phyloP scores from a whole-genome alignment of 345 rosid genomes.

The Populus tremula region DNA sequence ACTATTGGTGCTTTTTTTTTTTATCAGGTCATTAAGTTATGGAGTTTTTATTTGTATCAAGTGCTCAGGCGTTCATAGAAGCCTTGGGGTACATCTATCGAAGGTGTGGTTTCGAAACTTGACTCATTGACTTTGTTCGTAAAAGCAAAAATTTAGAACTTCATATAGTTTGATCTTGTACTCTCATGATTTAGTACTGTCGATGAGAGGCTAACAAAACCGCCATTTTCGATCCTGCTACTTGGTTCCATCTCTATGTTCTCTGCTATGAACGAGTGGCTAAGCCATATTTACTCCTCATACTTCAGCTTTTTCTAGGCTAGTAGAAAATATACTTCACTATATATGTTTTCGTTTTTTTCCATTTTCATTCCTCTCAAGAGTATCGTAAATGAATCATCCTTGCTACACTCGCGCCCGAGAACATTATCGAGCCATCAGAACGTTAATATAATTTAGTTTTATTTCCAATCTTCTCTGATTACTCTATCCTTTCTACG shows the following conservation, averaged over 20 bases:
- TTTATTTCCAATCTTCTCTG: no score
- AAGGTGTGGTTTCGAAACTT: constrained; percentile 48
- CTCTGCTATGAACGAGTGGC: no score
- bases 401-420: no score
- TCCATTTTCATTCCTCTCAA: no score
- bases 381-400: no score
- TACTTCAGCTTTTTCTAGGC: no score
- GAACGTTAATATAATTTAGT: no score
- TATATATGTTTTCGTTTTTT: no score
- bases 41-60: constrained; percentile 95
- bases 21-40: constrained; percentile 61
- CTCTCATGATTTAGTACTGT: neutral
- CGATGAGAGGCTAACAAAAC: neutral
- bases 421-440: no score
- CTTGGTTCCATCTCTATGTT: neutral
- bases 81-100: constrained; percentile 97
- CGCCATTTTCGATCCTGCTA: neutral
- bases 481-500: neutral
- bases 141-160: neutral
- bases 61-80: constrained; percentile 96
- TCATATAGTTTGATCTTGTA: neutral
- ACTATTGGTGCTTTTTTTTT: neutral
- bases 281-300: no score
- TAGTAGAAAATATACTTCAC: no score
- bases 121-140: neutral